These are phyloP conservation scores for Alternaria metachromatica DNA, from an alignment of 2,329 filamentous ascomycete species.

Conservation along the genomic window DNA sequence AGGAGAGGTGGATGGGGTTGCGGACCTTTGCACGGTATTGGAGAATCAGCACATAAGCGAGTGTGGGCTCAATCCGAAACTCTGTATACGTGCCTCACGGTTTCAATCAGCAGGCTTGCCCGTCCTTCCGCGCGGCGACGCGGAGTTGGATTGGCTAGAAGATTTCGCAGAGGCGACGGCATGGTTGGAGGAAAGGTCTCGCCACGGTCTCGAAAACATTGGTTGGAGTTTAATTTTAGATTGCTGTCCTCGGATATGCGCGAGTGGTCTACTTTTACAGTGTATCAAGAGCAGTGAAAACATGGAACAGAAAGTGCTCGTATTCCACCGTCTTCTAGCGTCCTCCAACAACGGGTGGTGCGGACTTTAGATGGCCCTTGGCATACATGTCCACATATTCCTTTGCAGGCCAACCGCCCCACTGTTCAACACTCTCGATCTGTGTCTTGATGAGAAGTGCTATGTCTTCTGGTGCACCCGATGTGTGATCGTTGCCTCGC, in stretches of 20 bases:
- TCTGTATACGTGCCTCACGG: background rate
- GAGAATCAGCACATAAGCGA: background rate
- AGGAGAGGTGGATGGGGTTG: background rate
- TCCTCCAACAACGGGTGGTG: conserved; percentile 20
- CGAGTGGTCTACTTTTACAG: background rate
- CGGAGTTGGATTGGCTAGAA: conserved; percentile 9
- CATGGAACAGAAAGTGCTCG: background rate
- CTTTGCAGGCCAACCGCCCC: conserved; percentile 54
- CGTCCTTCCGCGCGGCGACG: background rate
- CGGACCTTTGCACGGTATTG: background rate
- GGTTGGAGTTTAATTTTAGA: background rate
- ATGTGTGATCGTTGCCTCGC: background rate
- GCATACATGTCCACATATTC: conserved; percentile 50
- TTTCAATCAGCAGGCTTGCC: background rate
- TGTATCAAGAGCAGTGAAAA: background rate
- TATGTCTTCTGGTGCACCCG: conserved; percentile 39
- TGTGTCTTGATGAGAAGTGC: conserved; percentile 37
- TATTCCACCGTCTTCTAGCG: conserved; percentile 5
- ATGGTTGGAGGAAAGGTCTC: conserved; percentile 6
- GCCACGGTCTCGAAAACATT: background rate
- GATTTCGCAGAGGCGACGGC: conserved; percentile 2
- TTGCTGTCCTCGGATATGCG: background rate
- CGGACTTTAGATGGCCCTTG: conserved; percentile 22
- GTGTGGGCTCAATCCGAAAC: background rate
- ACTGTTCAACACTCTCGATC: conserved; percentile 47